Evolutionary conservation across 148 eudicot genomes (phyloP).

Genomic region (Nepenthes mirabilis): DNA sequence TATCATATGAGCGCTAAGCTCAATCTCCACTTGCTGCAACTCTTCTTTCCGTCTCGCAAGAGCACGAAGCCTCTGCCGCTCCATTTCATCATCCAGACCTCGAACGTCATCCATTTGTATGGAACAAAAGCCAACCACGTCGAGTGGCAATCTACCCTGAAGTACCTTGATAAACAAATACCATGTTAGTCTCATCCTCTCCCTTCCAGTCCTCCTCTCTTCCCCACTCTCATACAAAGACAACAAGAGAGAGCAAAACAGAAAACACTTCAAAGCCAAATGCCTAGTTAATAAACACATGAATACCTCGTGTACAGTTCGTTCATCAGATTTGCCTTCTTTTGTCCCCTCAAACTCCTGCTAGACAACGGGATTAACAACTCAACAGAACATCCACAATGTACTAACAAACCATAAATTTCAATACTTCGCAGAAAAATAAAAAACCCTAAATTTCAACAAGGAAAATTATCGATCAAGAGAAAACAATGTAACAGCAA

Average conservation of each 20-base stretch:
- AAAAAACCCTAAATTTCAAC: not conserved
- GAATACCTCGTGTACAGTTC: slow-evolving; percentile 69
- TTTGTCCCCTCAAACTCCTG: slow-evolving; percentile 62
- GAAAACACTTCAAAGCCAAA: not conserved
- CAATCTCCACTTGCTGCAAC: slow-evolving; percentile 71
- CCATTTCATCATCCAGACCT: slow-evolving; percentile 29
- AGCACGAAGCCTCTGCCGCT: slow-evolving; percentile 55
- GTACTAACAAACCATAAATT: not conserved
- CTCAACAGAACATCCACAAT: slow-evolving; percentile 15
- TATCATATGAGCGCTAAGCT: slow-evolving; percentile 60
- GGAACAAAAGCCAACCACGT: slow-evolving; percentile 53
- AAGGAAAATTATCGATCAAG: not conserved
- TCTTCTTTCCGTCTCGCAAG: slow-evolving; percentile 59
- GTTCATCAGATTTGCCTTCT: slow-evolving; percentile 66
- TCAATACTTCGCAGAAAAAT: not conserved
- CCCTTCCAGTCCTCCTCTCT: no score
- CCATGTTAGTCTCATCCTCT: no score
- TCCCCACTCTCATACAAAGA: no score
- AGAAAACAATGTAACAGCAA: slow-evolving; percentile 6
- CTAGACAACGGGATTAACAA: slow-evolving; percentile 5
- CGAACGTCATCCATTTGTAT: slow-evolving; percentile 52
- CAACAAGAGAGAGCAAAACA: not conserved
- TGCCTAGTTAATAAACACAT: slow-evolving; percentile 10
- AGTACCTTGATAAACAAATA: slow-evolving; percentile 38
- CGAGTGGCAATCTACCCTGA: slow-evolving; percentile 56